Evolutionary conservation across 257 asterid species (phyloP), one percentile per base, ranked within the genome.

Genomic region (Ilex asprella): DNA sequence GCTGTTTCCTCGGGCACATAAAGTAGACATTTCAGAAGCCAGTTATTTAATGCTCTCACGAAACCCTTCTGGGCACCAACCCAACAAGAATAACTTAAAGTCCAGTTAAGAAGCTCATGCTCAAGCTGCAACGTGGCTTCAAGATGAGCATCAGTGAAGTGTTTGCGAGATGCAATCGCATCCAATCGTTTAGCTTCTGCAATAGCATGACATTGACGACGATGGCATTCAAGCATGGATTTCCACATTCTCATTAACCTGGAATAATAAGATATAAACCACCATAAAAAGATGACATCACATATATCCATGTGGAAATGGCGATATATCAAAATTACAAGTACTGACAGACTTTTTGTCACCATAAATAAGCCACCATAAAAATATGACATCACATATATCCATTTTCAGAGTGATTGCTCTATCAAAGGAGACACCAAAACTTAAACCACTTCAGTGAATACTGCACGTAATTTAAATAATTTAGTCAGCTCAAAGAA

Each of bases 171-270:
- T 66, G 97, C 91, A 53, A 86, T 80, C 69, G 89, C 84, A 60
- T 88, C 97, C 59, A 88, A 74, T 16, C 72, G 71, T 70, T 83
- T 88, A 71, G 98, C 98, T 65, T 84, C 95, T 65, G 66, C 82
- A 50, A 91, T 88, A 47, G 98, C 95, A 76, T 79, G 86, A 58
- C 95, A 81, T 56, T 88, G 98, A 74, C 39, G 88, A 56, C 56
- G 95, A 73, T 91, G 98, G 75, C 97, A 88, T 64, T 88, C 95
- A 2, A 86, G 95, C 95, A 84, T 91, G 68, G 87, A 73, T 75
- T 83, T 91, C 98, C 98, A 91, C 98, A 91, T 91, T 78, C 76
- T 78, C 56, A 78, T 67, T 79, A 89, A 65, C 89, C 99, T 89
- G 43, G 30, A 67, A 64, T 27, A 43, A 55, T 41, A 14, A 12